Evolutionary conservation across 768 basidiomycete genomes (phyloP), one percentile per base, ranked within the genome.

Genomic region (Suillus cothurnatus): DNA sequence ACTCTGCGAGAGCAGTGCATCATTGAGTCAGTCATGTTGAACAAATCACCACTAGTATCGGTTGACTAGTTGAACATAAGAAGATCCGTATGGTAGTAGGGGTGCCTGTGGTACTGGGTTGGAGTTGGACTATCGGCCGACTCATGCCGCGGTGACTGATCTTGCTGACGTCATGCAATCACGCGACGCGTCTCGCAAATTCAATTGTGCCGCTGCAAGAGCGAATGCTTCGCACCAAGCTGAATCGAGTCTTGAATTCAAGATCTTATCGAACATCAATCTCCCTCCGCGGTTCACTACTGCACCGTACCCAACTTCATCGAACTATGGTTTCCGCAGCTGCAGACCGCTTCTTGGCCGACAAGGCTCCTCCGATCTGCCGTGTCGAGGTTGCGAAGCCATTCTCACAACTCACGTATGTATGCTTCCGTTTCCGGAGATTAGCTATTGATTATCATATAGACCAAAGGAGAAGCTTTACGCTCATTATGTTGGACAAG

Each of bases 381-480:
- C 81, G 86, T 63, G 80, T 95, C 61, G 83, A 90, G 56, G 84
- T 93, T 45, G 84, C 80, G 47, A 84, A 86, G 62, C 84, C 90
- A 1, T 95, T 94, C 71, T 77, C 77, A n/a, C 89, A 85, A 66
- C 78, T 93, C 58, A 90, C 85, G 90, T 90, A 60, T 39, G 72
- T 70, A 43, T 65, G 32, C 41, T 45, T 58, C 21, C 61, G 52
- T 7, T 56, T 3, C 39, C 26, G 41, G 39, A 21, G 11, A 21
- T 19, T 26, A 39, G 19, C 7, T 21, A 26, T 41, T 59, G 58
- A 63, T 56, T 66, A 65, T 60, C 23, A 55, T 45, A n/a, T 62
- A 94, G 92, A 61, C 79, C 85, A 6, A 84, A 83, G 69, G 93
- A 95, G 72, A 90, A 92, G 78, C 84, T 88, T 66, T 95, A 95